phyloP scores from a whole-genome alignment of 2,329 filamentous ascomycete genomes.

The Westerdykella aurantiaca region DNA sequence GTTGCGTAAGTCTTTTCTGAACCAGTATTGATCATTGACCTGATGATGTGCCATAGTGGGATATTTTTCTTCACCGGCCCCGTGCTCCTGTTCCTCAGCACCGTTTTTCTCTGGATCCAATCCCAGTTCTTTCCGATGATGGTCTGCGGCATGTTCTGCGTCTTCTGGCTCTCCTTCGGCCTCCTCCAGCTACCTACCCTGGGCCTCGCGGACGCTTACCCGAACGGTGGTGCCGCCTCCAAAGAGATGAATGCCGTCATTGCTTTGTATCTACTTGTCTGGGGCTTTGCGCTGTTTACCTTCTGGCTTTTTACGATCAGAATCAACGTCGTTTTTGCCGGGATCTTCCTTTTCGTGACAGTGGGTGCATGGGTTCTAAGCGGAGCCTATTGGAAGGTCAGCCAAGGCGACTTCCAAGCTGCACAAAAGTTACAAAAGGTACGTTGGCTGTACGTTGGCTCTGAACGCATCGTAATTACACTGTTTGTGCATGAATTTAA shows the following conservation, averaged over 20 bases:
- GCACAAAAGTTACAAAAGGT: constrained; percentile 46
- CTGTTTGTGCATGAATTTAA: no score
- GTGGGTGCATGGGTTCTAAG: constrained; percentile 43
- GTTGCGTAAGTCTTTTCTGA: constrained; percentile 20
- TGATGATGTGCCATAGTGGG: constrained; percentile 14
- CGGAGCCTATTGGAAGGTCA: constrained; percentile 47
- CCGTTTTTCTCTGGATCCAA: constrained; percentile 49
- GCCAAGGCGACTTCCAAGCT: constrained; percentile 39
- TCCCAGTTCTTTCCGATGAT: constrained; percentile 41
- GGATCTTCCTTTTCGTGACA: constrained; percentile 47
- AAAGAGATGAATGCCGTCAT: constrained; percentile 47
- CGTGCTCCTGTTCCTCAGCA: constrained; percentile 43
- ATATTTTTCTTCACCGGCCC: constrained; percentile 45
- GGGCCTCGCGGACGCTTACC: constrained; percentile 43
- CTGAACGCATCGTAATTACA: no score
- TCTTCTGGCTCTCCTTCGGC: constrained; percentile 52
- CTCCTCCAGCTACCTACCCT: constrained; percentile 48
- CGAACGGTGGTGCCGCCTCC: constrained; percentile 39
- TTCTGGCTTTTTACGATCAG: constrained; percentile 49
- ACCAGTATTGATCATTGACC: background rate
- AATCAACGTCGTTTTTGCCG: constrained; percentile 47
- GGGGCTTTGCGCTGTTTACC: constrained; percentile 50
- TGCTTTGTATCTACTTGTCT: constrained; percentile 48
- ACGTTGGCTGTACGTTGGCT: constrained; percentile 25
- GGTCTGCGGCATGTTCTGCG: constrained; percentile 48